A percentile compares a stretch with the other conserved stretches of the same genome.
Conservation (phyloP, 83 land plant species). For the Diphasiastrum complanatum region DNA sequence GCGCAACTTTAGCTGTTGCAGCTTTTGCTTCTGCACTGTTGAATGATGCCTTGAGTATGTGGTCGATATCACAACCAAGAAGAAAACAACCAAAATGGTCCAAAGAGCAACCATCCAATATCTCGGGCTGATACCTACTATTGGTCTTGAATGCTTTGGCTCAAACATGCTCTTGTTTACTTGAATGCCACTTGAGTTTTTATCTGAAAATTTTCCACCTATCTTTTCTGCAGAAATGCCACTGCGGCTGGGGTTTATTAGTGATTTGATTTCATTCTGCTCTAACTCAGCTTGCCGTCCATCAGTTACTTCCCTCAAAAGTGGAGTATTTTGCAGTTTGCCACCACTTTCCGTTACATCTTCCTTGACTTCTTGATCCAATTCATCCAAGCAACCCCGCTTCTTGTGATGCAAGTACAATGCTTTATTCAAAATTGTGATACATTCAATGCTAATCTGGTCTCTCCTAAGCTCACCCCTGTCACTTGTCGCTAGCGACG, state of each 20-base stretch:
- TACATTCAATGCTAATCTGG: conserved; percentile 75
- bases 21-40: too few relatives aligned
- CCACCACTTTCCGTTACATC: not conserved
- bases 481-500: conserved; percentile 36
- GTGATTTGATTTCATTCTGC: not conserved
- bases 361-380: not conserved
- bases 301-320: not conserved
- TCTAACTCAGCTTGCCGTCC: conserved; percentile 12
- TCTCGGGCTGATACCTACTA: conserved; percentile 30
- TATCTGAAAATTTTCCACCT: not conserved
- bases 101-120: conserved; percentile 63
- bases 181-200: not conserved
- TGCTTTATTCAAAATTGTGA: conserved; percentile 55
- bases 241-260: not conserved
- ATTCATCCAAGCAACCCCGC: conserved; percentile 38
- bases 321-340: conserved; percentile 15
- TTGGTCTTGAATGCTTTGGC: not conserved
- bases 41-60: conserved; percentile 37
- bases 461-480: conserved; percentile 37
- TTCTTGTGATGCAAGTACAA: conserved; percentile 59
- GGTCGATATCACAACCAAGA: conserved; percentile 42
- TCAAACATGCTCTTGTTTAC: conserved; percentile 6
- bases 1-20: too few relatives aligned
- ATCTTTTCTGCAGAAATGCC: not conserved
- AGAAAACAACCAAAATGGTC: conserved; percentile 50